Evolutionary conservation across 2,329 filamentous ascomycete species (phyloP), one percentile per base, ranked within the genome.

Genomic region (Hypoxylon sp.): DNA sequence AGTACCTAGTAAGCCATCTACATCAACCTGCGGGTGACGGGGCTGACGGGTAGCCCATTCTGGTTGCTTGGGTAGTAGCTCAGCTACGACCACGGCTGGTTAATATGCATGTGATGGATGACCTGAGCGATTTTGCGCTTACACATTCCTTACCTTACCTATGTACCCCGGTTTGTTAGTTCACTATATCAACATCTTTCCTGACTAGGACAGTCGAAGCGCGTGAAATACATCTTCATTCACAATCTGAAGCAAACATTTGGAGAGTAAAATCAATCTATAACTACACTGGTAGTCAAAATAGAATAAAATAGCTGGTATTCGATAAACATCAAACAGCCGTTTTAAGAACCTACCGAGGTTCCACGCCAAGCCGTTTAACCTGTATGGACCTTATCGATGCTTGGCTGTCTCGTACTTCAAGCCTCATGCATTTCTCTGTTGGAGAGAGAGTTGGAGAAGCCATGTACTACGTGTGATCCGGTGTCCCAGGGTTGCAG

Each of bases 51-150:
- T 30, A 49, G 50, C 30, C 60, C 25, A 23, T 41, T 23, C 9
- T 13, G 48, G 32, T 30, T 30, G 34, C n/a, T 23, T 51, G 23
- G 32, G 23, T 17, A 34, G 23, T 38, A 48, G 30, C 48, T 30
- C 30, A 53, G 11, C n/a, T 19, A 45, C 28, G 19, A 34, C 41
- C 36, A 43, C 25, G 50, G 17, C 23, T 49, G n/a, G 38, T 43
- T 21, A 21, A 2, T 19, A 62, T 68, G 61, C 62, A 48, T 52
- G 65, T 50, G 57, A 25, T 28, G 63, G 34, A 25, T n/a, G n/a
- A n/a, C n/a, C 53, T 68, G 66, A 65, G 58, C 30, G 50, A 66
- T 65, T 65, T 62, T 32, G 28, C 62, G 58, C 53, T 53, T 68
- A 53, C 28, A 59, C 57, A 52, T 56, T 34, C 28, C 28, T 58